These are phyloP conservation scores for Teunomyces stri DNA, from an alignment of 805 yeast species.

Conservation along the genomic window DNA sequence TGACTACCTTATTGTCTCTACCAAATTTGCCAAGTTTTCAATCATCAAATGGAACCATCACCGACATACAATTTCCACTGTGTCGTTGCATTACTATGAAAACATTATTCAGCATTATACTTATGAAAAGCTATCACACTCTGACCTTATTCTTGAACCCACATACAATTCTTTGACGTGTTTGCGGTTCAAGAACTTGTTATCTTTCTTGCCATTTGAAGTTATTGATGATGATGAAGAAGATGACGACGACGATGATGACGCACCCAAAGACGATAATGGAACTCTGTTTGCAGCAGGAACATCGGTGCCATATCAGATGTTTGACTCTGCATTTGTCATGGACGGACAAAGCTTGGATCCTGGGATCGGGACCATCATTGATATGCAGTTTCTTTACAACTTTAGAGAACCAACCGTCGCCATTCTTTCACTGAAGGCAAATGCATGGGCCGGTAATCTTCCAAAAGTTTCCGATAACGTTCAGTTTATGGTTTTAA, in stretches of 20 bases:
- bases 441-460: conserved; percentile 77
- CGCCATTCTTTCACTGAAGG: conserved; percentile 56
- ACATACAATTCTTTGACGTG: conserved; percentile 49
- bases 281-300: not conserved
- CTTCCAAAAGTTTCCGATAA: conserved; percentile 62
- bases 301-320: conserved; percentile 7
- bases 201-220: conserved; percentile 70
- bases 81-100: conserved; percentile 86
- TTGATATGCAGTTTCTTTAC: conserved; percentile 68
- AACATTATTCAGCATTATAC: conserved; percentile 53
- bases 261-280: conserved; percentile 11
- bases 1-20: conserved; percentile 64
- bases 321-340: conserved; percentile 57
- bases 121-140: conserved; percentile 37
- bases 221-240: conserved; percentile 41
- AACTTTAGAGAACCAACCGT: conserved; percentile 82
- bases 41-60: conserved; percentile 66
- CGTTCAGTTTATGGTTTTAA: conserved; percentile 56
- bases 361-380: conserved; percentile 55
- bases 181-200: conserved; percentile 60
- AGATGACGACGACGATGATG: conserved; percentile 40
- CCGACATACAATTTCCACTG: conserved; percentile 57
- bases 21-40: conserved; percentile 75
- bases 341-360: conserved; percentile 58
- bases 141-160: conserved; percentile 63